phyloP scores from a whole-genome alignment of 768 basidiomycete genomes.

The Boletus bicolor region DNA sequence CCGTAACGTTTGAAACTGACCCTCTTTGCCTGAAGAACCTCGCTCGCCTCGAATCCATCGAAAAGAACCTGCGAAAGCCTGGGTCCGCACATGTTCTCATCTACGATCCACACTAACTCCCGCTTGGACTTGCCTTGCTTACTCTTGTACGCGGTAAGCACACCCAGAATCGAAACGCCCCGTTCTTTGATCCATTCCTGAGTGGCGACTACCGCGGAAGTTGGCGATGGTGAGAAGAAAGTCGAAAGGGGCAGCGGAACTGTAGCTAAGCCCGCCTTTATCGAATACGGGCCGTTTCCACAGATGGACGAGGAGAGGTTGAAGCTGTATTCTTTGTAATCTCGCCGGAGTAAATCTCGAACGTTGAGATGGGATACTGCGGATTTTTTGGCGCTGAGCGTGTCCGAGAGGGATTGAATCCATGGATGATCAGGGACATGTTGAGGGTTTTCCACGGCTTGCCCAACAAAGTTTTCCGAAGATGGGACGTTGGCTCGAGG shows the following conservation, averaged over 20 bases:
- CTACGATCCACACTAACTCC: slow-evolving; percentile 66
- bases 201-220: slow-evolving; percentile 16
- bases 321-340: slow-evolving; percentile 86
- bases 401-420: slow-evolving; percentile 52
- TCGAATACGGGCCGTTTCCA: slow-evolving; percentile 28
- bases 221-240: slow-evolving; percentile 33
- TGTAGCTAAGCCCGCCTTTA: slow-evolving; percentile 76
- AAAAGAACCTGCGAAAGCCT: slow-evolving; percentile 45
- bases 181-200: slow-evolving; percentile 65
- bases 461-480: slow-evolving; percentile 2
- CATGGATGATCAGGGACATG: slow-evolving; percentile 38
- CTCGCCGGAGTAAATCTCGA: slow-evolving; percentile 82
- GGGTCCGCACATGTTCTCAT: slow-evolving; percentile 31
- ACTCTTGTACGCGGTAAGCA: slow-evolving; percentile 69
- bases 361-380: slow-evolving; percentile 65
- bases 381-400: slow-evolving; percentile 48
- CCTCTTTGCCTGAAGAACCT: slow-evolving; percentile 51
- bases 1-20: slow-evolving; percentile 23
- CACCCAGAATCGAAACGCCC: slow-evolving; percentile 64
- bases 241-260: slow-evolving; percentile 66
- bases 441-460: slow-evolving; percentile 10
- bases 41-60: slow-evolving; percentile 54
- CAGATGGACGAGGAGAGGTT: slow-evolving; percentile 34
- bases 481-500: slow-evolving; percentile 48
- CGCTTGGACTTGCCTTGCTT: slow-evolving; percentile 57